Evolutionary conservation across 805 yeast genomes (phyloP), one percentile per base, ranked within the genome.

Genomic region (Nakazawaea molendinolei): DNA sequence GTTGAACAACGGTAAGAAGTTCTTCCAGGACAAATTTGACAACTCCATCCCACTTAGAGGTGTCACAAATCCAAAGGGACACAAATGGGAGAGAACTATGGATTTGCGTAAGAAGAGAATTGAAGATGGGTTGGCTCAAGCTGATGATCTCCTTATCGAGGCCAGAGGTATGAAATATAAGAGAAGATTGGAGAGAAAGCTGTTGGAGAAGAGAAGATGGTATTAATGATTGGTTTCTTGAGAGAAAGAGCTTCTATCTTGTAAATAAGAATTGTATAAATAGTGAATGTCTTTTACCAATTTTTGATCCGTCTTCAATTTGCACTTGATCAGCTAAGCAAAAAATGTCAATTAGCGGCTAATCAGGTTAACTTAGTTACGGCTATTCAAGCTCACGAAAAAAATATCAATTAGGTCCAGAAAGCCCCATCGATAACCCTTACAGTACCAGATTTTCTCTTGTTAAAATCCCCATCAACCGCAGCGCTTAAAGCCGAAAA

Each of bases 1-100:
- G 20, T 52, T 75, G 31, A 71, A 74, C 31, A 70, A 71, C 45
- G 48, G 53, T 46, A 81, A 81, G 68, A 72, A 68, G 56, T 83
- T 87, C 74, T 85, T 71, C 61, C 76, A 76, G 51, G 92, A 85
- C 44, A 86, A 84, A 58, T 83, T 79, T 58, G 67, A 71, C 29
- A 66, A 71, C 43, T 80, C 82, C 64, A 70, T 70, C 51, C 71
- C 79, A 58, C 71, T 85, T 75, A 75, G 72, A 50, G 95, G 95
- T 58, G 84, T 84, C 18, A 55, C 75, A 51, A 64, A 62, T 52
- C 94, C 86, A 50, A 86, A 86, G 73, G 84, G 86, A 29, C 81
- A 77, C 47, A 80, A 79, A 60, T 75, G 86, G 71, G 95, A 87
- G 58, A 71, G 86, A 55, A 71, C 69, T 29, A 67, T 68, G 41